Evolutionary conservation across 441 rosid genomes (phyloP), one percentile per base, ranked within the genome.

Genomic region (California macrophylla): DNA sequence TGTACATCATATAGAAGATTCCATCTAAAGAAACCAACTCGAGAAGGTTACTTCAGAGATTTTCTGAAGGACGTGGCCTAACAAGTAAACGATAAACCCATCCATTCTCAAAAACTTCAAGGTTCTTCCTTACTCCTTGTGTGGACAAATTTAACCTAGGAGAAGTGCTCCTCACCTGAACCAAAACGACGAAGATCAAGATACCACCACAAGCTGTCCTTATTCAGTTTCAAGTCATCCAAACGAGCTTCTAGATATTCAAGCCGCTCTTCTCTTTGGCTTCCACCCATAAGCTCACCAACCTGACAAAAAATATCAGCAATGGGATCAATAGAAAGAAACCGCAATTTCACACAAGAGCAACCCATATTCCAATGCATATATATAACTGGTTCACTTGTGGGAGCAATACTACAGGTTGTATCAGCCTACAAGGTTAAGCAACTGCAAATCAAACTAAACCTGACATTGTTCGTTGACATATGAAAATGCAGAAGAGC

Each of bases 231-330:
- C 69, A 91, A 71, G 47, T 79, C 95, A 72, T 88, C 92, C 10
- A 93, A 72, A 66, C 96, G 88, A 32, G 79, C 84, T 88, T 93
- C 98, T 63, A 94, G 79, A 65, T 82, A 83, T 13, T 87, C 94
- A 3, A 90, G 86, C 70, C 98, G 84, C 72, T 94, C 98, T 82
- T 94, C 98, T 79, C 98, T 91, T 80, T 91, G 98, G 84, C 98
- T 94, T 83, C 98, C 98, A 78, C 97, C 98, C 42, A 91, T 87
- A 73, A 91, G 96, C 80, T 91, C 98, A 69, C 98, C 98, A 66
- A 94, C 70, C 96, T 89, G 79, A 67, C 50, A 66, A 68, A 66
- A 34, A 28, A 50, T 68, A 62, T 32, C 25, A 6, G 38, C 20
- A 8, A 21, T 16, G 23, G 23, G 50, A 8, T 20, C 8, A 50